Evolutionary conservation across 176 grass and related monocot genomes (phyloP), one percentile per base, ranked within the genome.

Genomic region (Oryza australiensis): DNA sequence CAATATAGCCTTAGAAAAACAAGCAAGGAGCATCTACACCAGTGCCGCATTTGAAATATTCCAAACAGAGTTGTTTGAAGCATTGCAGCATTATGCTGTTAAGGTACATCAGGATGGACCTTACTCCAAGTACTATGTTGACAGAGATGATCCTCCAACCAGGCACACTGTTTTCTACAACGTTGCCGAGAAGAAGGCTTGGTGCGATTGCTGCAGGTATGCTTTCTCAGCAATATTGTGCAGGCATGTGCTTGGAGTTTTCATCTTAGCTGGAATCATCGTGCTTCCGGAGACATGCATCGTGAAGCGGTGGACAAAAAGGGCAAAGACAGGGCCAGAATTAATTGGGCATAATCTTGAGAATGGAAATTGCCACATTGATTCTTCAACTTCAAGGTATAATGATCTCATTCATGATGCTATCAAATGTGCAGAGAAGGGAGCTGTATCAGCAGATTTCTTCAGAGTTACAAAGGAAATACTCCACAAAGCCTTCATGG

Each of bases 51-150:
- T 95, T 84, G 92, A 91, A 67, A 83, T 82, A 41, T 95, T 98
- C 85, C 95, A 93, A 84, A 38, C 41, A 27, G 95, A 98, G 79
- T 45, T 98, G 69, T 75, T 93, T 42, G 92, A 98, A 79, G 87
- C 92, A 29, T 66, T 91, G 70, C 81, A 88, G 26, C 71, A 94
- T 51, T 98, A 84, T 76, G 71, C 90, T n/a, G 69, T 91, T 45
- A 98, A 94, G 87, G 82, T 93, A 75, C 84, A 98, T 75, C 84
- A 98, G 69, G 95, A 98, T 2, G 88, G 86, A 37, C 73, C 90
- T 62, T 89, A 93, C 34, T 68, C 70, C 72, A 98, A 98, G 66
- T 98, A 89, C 80, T 94, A 82, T 59, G 90, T 98, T 4, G 92
- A 89, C 49, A 88, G 68, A 75, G 55, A 64, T 8, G 80, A 91